phyloP scores from a whole-genome alignment of 2,329 filamentous ascomycete genomes.

The Cadophora malorum region DNA sequence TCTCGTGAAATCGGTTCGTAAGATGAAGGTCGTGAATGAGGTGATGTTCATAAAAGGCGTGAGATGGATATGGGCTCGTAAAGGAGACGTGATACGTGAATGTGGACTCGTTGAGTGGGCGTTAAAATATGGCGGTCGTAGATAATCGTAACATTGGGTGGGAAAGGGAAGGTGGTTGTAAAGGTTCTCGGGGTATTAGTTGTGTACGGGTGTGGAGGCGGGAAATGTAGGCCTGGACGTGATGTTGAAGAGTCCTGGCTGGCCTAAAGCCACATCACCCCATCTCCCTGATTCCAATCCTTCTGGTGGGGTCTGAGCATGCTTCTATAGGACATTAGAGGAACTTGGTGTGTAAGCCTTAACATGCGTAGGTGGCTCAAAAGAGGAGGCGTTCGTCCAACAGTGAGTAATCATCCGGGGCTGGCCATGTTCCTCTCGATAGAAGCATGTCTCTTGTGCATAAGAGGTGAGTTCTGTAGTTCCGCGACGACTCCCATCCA shows the following conservation, averaged over 20 bases:
- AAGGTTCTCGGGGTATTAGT: not conserved
- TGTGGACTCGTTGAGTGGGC: not conserved
- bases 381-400: not conserved
- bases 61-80: not conserved
- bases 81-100: not conserved
- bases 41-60: not conserved
- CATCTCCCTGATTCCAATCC: not conserved
- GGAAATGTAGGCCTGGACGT: not conserved
- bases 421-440: slow-evolving; percentile 63
- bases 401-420: slow-evolving; percentile 24
- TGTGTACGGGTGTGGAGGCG: not conserved
- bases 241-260: not conserved
- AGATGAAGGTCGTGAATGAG: not conserved
- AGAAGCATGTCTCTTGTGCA: slow-evolving; percentile 67
- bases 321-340: not conserved
- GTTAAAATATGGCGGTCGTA: slow-evolving; percentile 10
- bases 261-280: not conserved
- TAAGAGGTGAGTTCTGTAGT: slow-evolving; percentile 63
- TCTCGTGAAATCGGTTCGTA: not conserved
- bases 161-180: not conserved
- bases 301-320: not conserved
- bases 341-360: not conserved
- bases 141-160: not conserved
- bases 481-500: slow-evolving; percentile 70
- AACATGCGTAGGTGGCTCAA: slow-evolving; percentile 3